Conservation (phyloP, 148 eudicot genomes). For the Rhododendron simsii region DNA sequence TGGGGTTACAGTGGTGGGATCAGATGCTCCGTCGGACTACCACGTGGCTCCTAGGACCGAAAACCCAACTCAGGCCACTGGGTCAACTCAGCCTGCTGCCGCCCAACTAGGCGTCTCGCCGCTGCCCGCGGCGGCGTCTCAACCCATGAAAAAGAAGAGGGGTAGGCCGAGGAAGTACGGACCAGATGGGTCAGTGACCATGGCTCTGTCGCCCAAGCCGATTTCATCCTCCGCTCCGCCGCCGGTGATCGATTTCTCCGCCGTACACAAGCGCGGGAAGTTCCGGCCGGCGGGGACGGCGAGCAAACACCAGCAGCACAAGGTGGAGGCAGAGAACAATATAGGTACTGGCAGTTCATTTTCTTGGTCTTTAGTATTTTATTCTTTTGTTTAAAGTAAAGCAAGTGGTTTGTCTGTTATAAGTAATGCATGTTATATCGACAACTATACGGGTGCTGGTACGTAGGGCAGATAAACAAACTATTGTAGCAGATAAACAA, state of each 20-base stretch:
- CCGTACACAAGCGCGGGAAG: constrained; percentile 52
- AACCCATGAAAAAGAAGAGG: constrained; percentile 62
- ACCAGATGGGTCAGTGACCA: constrained; percentile 57
- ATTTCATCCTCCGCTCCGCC: constrained; percentile 56
- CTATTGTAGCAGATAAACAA: not conserved
- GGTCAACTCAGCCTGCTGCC: constrained; percentile 35
- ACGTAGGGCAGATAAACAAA: not conserved
- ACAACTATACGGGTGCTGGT: not conserved
- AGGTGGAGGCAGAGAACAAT: constrained; percentile 40
- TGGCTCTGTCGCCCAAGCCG: constrained; percentile 71
- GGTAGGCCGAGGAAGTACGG: constrained; percentile 95
- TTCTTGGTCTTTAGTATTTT: not conserved
- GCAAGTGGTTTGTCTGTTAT: constrained; percentile 6
- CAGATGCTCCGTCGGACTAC: constrained; percentile 89
- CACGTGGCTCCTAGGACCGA: constrained; percentile 68
- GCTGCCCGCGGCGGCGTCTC: constrained; percentile 5
- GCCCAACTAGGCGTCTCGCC: constrained; percentile 22
- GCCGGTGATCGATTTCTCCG: constrained; percentile 81
- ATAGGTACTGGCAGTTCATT: constrained; percentile 33
- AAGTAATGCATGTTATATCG: not conserved
- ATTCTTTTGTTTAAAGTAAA: not conserved
- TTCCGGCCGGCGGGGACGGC: constrained; percentile 30
- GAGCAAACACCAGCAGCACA: constrained; percentile 50
- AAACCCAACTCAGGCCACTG: constrained; percentile 36
- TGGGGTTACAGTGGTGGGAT: constrained; percentile 85